A percentile compares a stretch with the other conserved stretches of the same genome.
Evolutionary conservation across 1,284 basidiomycete genomes (phyloP).

Genomic region (Porogramme epimiltina): DNA sequence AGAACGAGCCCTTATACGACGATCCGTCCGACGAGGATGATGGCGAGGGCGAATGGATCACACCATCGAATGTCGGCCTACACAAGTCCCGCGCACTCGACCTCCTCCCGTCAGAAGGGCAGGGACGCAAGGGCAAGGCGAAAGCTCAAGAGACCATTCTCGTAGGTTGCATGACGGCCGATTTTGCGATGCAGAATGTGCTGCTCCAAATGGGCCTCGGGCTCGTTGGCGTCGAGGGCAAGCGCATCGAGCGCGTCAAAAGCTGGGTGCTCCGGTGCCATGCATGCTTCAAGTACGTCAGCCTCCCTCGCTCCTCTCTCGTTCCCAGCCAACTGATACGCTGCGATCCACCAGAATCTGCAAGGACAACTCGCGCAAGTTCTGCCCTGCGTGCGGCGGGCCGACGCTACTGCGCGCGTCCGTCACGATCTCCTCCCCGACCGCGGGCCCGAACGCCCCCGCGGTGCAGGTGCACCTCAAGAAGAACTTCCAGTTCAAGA

Average conservation of each 20-base stretch:
- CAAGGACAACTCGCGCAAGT: conserved; percentile 93
- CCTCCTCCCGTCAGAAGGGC: conserved; percentile 58
- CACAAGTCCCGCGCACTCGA: conserved; percentile 92
- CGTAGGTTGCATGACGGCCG: conserved; percentile 94
- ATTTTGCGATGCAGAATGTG: conserved; percentile 99
- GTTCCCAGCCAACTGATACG: not conserved
- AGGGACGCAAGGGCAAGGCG: conserved; percentile 39
- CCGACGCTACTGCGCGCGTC: conserved; percentile 90
- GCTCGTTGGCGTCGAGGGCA: conserved; percentile 91
- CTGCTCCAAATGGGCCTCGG: conserved; percentile 93
- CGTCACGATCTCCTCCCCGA: conserved; percentile 79
- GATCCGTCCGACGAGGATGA: conserved; percentile 80
- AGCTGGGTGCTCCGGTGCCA: conserved; percentile 98
- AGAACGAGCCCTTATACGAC: conserved; percentile 51
- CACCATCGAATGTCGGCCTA: conserved; percentile 82
- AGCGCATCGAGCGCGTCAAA: conserved; percentile 88
- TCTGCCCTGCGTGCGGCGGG: conserved; percentile 98
- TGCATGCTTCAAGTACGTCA: conserved; percentile 97
- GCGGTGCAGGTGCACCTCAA: conserved; percentile 88
- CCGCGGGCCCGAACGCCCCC: conserved; percentile 57
- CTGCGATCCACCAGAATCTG: conserved; percentile 70
- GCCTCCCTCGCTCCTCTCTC: not conserved
- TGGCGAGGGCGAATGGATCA: conserved; percentile 97
- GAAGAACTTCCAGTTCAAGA: conserved; percentile 92
- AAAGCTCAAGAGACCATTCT: conserved; percentile 45